phyloP scores from a whole-genome alignment of 306 rosid genomes.

The Prunus mongolica region DNA sequence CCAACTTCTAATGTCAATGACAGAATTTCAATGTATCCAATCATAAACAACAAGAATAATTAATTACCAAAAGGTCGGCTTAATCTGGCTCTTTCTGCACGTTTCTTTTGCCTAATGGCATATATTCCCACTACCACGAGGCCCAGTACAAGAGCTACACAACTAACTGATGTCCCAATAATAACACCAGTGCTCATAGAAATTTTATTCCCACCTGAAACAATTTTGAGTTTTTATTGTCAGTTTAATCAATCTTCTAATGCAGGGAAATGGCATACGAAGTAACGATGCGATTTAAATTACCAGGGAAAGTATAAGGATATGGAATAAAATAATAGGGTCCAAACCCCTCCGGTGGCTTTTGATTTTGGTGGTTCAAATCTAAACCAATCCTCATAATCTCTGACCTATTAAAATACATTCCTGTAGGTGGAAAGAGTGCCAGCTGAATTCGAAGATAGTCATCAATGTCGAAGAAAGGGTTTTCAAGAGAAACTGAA shows the following conservation, averaged over 20 bases:
- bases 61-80: slow-evolving; percentile 80
- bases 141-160: slow-evolving; percentile 54
- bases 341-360: slow-evolving; percentile 72
- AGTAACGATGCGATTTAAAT: slow-evolving; percentile 7
- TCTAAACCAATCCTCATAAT: slow-evolving; percentile 76
- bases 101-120: slow-evolving; percentile 82
- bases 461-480: slow-evolving; percentile 67
- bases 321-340: slow-evolving; percentile 69
- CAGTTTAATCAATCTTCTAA: slow-evolving; percentile 15
- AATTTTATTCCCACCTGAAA: slow-evolving; percentile 41
- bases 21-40: background rate
- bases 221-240: slow-evolving; percentile 12
- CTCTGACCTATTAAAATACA: slow-evolving; percentile 63
- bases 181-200: slow-evolving; percentile 44
- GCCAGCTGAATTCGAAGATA: slow-evolving; percentile 74
- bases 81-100: slow-evolving; percentile 84
- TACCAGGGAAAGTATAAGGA: slow-evolving; percentile 74
- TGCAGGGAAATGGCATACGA: background rate
- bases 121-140: slow-evolving; percentile 61
- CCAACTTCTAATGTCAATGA: slow-evolving; percentile 9
- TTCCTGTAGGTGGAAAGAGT: slow-evolving; percentile 72
- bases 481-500: slow-evolving; percentile 72
- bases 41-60: slow-evolving; percentile 8
- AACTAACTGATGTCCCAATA: slow-evolving; percentile 54
- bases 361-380: slow-evolving; percentile 70